A percentile compares a stretch with the other conserved stretches of the same genome.
Conservation (phyloP, 495 filamentous ascomycete species). For the Acidiella bohemica region DNA sequence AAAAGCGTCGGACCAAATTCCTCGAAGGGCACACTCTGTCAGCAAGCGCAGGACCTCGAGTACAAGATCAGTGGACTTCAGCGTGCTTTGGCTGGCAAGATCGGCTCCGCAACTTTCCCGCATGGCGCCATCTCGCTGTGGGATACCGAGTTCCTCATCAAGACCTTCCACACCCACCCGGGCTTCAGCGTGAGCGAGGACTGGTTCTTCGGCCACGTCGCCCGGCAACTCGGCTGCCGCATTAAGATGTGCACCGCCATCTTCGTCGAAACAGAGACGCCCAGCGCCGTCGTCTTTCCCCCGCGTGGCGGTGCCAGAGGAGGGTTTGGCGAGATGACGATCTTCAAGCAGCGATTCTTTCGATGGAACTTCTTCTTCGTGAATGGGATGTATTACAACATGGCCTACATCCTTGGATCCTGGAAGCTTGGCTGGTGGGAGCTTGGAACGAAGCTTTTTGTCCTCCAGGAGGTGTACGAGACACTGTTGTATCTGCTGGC, state of each 20-base stretch:
- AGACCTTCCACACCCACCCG: slow-evolving; percentile 34
- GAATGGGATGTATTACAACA: slow-evolving; percentile 35
- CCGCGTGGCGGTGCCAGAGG: slow-evolving; percentile 29
- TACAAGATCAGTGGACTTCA: slow-evolving; percentile 34
- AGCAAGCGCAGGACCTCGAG: slow-evolving; percentile 37
- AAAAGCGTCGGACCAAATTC: slow-evolving; percentile 30
- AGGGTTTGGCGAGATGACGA: slow-evolving; percentile 40
- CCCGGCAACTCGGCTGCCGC: slow-evolving; percentile 33
- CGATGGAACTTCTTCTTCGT: slow-evolving; percentile 41
- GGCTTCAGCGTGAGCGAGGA: slow-evolving; percentile 35
- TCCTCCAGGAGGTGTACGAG: slow-evolving; percentile 32
- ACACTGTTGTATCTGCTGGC: slow-evolving; percentile 35
- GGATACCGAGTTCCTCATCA: slow-evolving; percentile 31
- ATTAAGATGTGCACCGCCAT: slow-evolving; percentile 38
- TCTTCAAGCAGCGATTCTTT: slow-evolving; percentile 37
- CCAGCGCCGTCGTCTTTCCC: slow-evolving; percentile 30
- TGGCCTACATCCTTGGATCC: slow-evolving; percentile 33
- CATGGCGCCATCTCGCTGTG: slow-evolving; percentile 37
- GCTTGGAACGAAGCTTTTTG: slow-evolving; percentile 33
- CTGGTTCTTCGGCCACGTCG: slow-evolving; percentile 37
- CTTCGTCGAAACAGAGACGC: slow-evolving; percentile 38
- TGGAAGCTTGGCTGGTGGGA: slow-evolving; percentile 41
- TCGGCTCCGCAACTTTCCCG: slow-evolving; percentile 34
- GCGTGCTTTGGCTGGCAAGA: slow-evolving; percentile 30
- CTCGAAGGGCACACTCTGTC: slow-evolving; percentile 28